Conservation (phyloP, 2,329 filamentous ascomycete species). For the Colletotrichum chlorophyti region DNA sequence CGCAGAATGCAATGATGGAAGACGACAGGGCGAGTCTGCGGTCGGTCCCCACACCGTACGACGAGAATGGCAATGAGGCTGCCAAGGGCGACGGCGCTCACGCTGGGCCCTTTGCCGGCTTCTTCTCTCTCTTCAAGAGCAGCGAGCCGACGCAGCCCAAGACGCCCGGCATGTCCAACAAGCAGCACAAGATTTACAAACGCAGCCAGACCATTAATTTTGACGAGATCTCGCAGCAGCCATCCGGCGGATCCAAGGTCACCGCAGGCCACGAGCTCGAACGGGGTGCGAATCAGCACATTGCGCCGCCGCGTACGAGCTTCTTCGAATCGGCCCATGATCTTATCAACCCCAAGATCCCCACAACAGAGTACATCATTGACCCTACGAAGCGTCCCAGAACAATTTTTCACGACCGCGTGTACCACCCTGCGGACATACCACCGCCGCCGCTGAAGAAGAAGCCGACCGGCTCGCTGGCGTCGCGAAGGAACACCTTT, state of each 20-base stretch:
- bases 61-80: constrained; percentile 32
- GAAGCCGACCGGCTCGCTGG: constrained; percentile 45
- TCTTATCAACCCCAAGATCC: constrained; percentile 87
- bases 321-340: constrained; percentile 96
- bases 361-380: constrained; percentile 80
- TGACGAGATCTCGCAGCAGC: constrained; percentile 43
- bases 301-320: constrained; percentile 85
- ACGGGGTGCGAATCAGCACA: constrained; percentile 53
- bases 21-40: constrained; percentile 69
- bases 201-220: constrained; percentile 76
- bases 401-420: constrained; percentile 95
- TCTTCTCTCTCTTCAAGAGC: constrained; percentile 79
- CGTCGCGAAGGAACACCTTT: constrained; percentile 40
- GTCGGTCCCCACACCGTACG: constrained; percentile 46
- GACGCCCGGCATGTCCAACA: constrained; percentile 56
- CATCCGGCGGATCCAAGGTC: constrained; percentile 45
- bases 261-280: constrained; percentile 58
- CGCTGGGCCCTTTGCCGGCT: constrained; percentile 61
- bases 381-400: constrained; percentile 82
- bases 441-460: constrained; percentile 77
- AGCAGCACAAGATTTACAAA: constrained; percentile 75
- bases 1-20: constrained; percentile 68
- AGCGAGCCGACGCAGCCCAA: constrained; percentile 51
- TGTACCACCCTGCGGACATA: constrained; percentile 94
- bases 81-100: constrained; percentile 36